Evolutionary conservation across 805 yeast genomes (phyloP).

Genomic region (Candida xyloterini): DNA sequence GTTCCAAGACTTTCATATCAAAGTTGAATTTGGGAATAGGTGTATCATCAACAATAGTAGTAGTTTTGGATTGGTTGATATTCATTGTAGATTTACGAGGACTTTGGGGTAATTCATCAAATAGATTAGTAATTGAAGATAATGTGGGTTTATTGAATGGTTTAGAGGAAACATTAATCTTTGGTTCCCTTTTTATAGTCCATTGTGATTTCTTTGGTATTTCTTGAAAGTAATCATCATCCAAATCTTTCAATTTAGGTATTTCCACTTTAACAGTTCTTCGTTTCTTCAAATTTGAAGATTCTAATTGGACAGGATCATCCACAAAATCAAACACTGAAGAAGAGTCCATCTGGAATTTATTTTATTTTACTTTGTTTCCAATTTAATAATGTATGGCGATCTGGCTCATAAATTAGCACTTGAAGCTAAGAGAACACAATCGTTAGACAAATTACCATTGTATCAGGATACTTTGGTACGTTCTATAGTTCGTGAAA

Average conservation of each 20-base stretch:
- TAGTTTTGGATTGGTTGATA: not conserved
- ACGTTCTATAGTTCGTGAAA: constrained; percentile 68
- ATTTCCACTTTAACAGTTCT: constrained; percentile 12
- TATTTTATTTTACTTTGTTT: not conserved
- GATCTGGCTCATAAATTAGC: constrained; percentile 82
- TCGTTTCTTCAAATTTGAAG: too few relatives aligned
- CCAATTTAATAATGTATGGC: constrained; percentile 65
- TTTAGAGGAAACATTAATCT: too few relatives aligned
- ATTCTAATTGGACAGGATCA: not conserved
- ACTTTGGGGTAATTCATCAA: constrained; percentile 7
- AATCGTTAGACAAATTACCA: constrained; percentile 62
- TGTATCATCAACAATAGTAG: not conserved
- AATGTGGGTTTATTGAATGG: too few relatives aligned
- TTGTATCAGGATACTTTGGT: constrained; percentile 70
- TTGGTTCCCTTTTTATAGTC: not conserved
- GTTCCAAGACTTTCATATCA: not conserved
- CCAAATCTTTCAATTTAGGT: constrained; percentile 14
- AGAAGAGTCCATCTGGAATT: constrained; percentile 1
- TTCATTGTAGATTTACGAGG: constrained; percentile 4
- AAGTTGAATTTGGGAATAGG: not conserved
- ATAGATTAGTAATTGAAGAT: not conserved
- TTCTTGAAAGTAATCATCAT: constrained; percentile 20
- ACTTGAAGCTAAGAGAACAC: constrained; percentile 78
- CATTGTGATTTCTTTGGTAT: constrained; percentile 7
- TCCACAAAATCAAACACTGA: constrained; percentile 13